Percentiles rank a stretch among this genome's conserved stretches.
phyloP scores from a whole-genome alignment of 495 filamentous ascomycete genomes.

The Aspergillus incahuasiensis region DNA sequence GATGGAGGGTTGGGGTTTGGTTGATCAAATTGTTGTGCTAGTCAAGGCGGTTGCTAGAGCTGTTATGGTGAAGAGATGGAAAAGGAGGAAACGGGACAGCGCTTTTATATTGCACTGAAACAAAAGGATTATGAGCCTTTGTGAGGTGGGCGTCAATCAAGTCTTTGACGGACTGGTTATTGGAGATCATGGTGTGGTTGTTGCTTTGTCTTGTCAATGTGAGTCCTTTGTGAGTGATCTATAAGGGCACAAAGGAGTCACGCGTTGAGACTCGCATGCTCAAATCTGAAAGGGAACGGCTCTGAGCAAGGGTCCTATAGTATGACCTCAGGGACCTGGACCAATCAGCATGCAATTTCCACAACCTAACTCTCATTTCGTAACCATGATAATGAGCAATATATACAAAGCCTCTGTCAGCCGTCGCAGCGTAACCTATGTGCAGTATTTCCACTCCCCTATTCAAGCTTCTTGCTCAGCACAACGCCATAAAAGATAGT shows the following conservation, averaged over 20 bases:
- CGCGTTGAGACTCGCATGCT: too few species aligned
- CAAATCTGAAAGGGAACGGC: too few species aligned
- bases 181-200: not conserved
- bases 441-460: not conserved
- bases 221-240: not conserved
- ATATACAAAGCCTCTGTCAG: not conserved
- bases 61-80: not conserved
- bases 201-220: not conserved
- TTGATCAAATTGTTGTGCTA: too few species aligned
- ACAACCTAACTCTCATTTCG: too few species aligned
- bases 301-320: too few species aligned
- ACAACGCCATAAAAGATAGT: constrained; percentile 70
- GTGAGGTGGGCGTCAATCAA: not conserved
- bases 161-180: not conserved
- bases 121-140: not conserved
- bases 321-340: too few species aligned
- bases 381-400: not conserved
- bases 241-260: too few species aligned
- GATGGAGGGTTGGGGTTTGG: too few species aligned
- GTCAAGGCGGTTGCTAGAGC: too few species aligned
- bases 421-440: not conserved
- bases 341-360: not conserved
- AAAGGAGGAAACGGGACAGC: not conserved
- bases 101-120: not conserved
- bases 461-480: constrained; percentile 53